A percentile compares a stretch with the other conserved stretches of the same genome.
Evolutionary conservation across 1,284 basidiomycete species (phyloP).

Genomic region (Malassezia dermatis): DNA sequence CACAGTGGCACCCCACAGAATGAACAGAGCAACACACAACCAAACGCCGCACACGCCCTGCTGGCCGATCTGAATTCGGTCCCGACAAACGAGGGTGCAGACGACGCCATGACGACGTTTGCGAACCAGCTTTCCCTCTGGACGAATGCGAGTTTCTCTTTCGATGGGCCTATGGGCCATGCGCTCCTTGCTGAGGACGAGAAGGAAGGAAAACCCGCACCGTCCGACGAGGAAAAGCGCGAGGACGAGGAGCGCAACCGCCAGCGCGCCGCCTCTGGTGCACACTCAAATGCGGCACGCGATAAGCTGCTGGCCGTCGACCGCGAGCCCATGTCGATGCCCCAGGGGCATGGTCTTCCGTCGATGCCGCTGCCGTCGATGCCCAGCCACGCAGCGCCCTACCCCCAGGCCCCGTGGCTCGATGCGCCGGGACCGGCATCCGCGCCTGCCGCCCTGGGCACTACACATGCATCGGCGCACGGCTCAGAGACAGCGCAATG

Average conservation of each 20-base stretch:
- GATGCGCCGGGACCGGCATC: background rate
- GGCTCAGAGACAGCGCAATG: background rate
- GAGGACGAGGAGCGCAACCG: slow-evolving; percentile 26
- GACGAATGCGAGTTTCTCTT: slow-evolving; percentile 47
- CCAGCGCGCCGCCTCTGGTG: slow-evolving; percentile 9
- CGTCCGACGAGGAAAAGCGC: slow-evolving; percentile 25
- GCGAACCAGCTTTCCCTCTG: slow-evolving; percentile 45
- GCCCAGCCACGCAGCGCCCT: background rate
- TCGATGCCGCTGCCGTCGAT: background rate
- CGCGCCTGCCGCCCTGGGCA: background rate
- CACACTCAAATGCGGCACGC: slow-evolving; percentile 17
- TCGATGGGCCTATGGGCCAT: slow-evolving; percentile 46
- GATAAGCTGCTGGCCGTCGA: slow-evolving; percentile 16
- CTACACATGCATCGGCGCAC: background rate
- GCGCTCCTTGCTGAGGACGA: slow-evolving; percentile 45
- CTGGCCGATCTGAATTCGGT: background rate
- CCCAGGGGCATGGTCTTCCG: background rate
- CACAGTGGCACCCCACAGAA: slow-evolving; percentile 1
- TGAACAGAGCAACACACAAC: background rate
- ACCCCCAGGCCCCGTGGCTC: background rate
- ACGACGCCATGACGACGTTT: slow-evolving; percentile 25
- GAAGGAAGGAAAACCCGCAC: slow-evolving; percentile 31
- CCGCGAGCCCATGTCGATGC: background rate
- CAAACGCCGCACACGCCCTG: background rate
- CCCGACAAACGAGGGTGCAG: background rate